Base-by-base conservation (phyloP, 441 rosid genomes). In the Cnidoscolus chayamansa region DNA sequence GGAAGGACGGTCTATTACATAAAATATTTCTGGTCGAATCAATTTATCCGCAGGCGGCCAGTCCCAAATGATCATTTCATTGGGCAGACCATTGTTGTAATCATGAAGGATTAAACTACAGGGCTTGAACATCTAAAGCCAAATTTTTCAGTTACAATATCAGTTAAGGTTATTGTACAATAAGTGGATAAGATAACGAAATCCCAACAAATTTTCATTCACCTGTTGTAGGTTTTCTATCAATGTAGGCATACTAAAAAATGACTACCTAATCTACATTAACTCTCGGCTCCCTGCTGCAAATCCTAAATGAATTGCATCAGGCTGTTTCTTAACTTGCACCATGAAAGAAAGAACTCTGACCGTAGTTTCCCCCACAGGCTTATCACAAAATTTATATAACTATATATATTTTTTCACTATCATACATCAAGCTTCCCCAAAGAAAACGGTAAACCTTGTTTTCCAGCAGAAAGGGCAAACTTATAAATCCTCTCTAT, bases 261-360 rank as follows among this genome's bases (percentile, higher is more conserved):
- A 84, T 86, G 86, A 81, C 87, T 83, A 86, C 79, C 89, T 82
- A 84, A 81, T 84, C 93, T 88, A 86, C 86, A 83, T 54, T 25
- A 25, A 78, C 86, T 81, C 88, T 79, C 69, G 12, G 76, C 78
- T 78, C 63, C 82, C 80, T 37, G 79, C 79, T 59, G 87, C 89
- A 82, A 79, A 71, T 74, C 72, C 72, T 32, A 63, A 70, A 71
- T 48, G 76, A 67, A 79, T 67, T 72, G 86, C 87, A 68, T 54
- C 71, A 63, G 85, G 82, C 64, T 30, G 81, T 50, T 76, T 25
- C 25, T 25, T 62, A 63, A 72, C 81, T 72, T 80, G 6, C 49
- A 72, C 86, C 81, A 16, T 40, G 73, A 80, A 80, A 77, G 86
- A 79, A 77, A 77, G 86, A 79, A 77, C 77, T 60, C 76, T 49